Evolutionary conservation across 495 filamentous ascomycete species (phyloP).

Genomic region (Penicillium ochrochloron): DNA sequence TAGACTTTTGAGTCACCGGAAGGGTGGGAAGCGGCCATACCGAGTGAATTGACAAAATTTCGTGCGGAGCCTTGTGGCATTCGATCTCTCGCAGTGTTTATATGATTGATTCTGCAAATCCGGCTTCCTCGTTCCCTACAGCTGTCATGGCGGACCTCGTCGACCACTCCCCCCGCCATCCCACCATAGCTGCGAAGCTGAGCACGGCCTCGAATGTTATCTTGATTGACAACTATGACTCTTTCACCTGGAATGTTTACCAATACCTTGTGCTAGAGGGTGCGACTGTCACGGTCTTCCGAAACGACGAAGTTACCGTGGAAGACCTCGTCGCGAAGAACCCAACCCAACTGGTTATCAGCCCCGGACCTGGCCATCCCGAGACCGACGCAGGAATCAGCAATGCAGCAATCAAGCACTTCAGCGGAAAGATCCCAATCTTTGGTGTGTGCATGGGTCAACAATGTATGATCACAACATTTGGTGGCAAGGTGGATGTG

Average conservation of each 20-base stretch:
- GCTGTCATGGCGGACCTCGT: conserved; percentile 57
- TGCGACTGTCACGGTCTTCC: conserved; percentile 81
- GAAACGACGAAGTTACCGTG: conserved; percentile 89
- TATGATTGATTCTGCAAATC: not conserved
- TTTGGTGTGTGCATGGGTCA: conserved; percentile 98
- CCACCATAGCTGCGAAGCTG: conserved; percentile 67
- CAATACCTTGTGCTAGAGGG: conserved; percentile 96
- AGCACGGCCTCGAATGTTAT: conserved; percentile 85
- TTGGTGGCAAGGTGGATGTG: conserved; percentile 87
- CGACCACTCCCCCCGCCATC: conserved; percentile 86
- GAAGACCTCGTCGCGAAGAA: conserved; percentile 79
- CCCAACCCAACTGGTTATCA: conserved; percentile 93
- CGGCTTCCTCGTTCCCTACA: not conserved
- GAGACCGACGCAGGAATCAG: conserved; percentile 88
- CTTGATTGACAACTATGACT: conserved; percentile 98
- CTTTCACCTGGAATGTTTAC: conserved; percentile 98
- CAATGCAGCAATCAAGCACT: conserved; percentile 85
- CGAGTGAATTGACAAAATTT: conserved; percentile 5
- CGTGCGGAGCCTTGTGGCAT: conserved; percentile 15
- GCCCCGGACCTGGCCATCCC: conserved; percentile 93
- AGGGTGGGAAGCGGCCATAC: not conserved
- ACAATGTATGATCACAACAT: conserved; percentile 94
- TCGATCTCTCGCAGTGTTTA: conserved; percentile 11
- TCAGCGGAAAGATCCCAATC: conserved; percentile 95
- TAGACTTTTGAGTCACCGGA: conserved; percentile 25